Percentiles rank a stretch among this genome's conserved stretches.
These are phyloP conservation scores for Amanita subjunquillea DNA, from an alignment of 768 basidiomycete genomes.

Conservation along the genomic window DNA sequence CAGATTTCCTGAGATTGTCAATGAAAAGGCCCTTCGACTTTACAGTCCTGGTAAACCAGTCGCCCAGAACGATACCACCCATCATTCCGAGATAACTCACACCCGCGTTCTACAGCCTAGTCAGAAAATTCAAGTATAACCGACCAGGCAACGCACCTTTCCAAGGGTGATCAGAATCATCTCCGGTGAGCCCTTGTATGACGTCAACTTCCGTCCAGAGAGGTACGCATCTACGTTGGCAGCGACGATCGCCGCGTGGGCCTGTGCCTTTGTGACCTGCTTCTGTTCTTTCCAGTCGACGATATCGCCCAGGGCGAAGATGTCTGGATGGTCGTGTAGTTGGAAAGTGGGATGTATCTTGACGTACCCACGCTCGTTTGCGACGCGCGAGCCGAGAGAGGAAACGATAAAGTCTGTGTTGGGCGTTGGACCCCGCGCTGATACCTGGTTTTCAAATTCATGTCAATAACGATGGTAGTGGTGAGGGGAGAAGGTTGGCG, in stretches of 20 bases:
- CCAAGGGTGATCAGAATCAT: constrained; percentile 29
- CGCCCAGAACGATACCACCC: constrained; percentile 34
- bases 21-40: constrained; percentile 17
- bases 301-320: constrained; percentile 53
- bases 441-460: constrained; percentile 12
- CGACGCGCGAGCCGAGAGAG: constrained; percentile 20
- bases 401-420: constrained; percentile 34
- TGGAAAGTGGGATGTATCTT: constrained; percentile 43
- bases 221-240: constrained; percentile 35
- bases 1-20: constrained; percentile 1
- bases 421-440: constrained; percentile 23
- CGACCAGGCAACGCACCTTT: constrained; percentile 20
- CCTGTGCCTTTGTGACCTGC: constrained; percentile 32
- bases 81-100: constrained; percentile 30
- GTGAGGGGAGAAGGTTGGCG: constrained; percentile 8
- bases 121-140: background rate
- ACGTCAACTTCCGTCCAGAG: constrained; percentile 18
- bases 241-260: constrained; percentile 33
- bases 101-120: constrained; percentile 20
- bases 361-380: constrained; percentile 26
- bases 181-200: constrained; percentile 32
- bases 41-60: constrained; percentile 24
- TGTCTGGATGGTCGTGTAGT: constrained; percentile 29
- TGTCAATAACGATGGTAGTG: background rate
- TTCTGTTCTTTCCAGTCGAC: constrained; percentile 47